Evolutionary conservation across 148 eudicot genomes (phyloP).

Genomic region (Spergularia bocconei): DNA sequence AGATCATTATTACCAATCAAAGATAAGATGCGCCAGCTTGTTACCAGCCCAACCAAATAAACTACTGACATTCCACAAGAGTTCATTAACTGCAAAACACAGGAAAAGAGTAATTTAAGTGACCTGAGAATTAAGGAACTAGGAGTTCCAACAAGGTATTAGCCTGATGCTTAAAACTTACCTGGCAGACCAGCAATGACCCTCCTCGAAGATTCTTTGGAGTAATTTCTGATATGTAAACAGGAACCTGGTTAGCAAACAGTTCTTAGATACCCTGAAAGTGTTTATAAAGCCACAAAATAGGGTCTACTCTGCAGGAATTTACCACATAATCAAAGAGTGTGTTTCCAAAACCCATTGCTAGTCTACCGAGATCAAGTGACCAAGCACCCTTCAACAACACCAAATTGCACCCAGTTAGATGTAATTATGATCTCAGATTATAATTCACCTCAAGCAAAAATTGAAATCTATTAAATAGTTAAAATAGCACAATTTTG

Average conservation of each 20-base stretch:
- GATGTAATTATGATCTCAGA: not conserved
- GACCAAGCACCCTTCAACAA: constrained; percentile 43
- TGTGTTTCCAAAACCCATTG: constrained; percentile 47
- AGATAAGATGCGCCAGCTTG: constrained; percentile 42
- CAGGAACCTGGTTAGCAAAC: constrained; percentile 31
- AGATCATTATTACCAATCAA: constrained; percentile 30
- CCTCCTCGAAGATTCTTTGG: constrained; percentile 58
- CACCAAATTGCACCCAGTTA: not conserved
- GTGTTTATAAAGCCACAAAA: not conserved
- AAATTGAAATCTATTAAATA: not conserved
- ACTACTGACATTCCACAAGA: constrained; percentile 36
- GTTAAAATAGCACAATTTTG: too few relatives aligned
- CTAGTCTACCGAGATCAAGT: constrained; percentile 54
- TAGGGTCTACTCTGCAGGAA: not conserved
- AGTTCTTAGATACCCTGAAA: not conserved
- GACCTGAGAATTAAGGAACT: too few relatives aligned
- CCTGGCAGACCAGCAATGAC: constrained; percentile 29
- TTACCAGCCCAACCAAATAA: constrained; percentile 34
- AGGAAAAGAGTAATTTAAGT: not conserved
- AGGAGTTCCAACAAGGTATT: too few relatives aligned
- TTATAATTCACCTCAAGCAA: not conserved
- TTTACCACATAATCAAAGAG: constrained; percentile 46
- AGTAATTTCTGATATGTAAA: constrained; percentile 53
- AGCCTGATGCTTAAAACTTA: not conserved
- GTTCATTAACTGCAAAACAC: constrained; percentile 27